phyloP scores from a whole-genome alignment of 148 eudicot species.

The Rheum nobile region DNA sequence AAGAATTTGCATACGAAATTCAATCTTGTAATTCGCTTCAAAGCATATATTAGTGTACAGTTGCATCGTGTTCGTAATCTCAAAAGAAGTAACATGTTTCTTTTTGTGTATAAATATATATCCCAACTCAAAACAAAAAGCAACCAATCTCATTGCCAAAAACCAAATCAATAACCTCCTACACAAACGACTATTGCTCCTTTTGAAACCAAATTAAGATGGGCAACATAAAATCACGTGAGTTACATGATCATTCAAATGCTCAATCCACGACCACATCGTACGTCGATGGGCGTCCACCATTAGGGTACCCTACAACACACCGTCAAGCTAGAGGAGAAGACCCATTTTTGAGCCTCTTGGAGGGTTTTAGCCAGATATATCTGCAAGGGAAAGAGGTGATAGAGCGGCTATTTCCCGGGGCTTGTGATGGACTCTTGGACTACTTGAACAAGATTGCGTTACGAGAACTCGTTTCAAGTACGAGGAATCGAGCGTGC shows the following conservation, averaged over 20 bases:
- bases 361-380: neutral
- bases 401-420: neutral
- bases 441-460: neutral
- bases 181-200: neutral
- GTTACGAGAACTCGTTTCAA: neutral
- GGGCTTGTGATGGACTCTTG: neutral
- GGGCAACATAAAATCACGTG: neutral
- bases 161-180: too few relatives aligned
- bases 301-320: neutral
- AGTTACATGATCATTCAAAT: neutral
- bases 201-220: neutral
- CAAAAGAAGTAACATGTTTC: neutral
- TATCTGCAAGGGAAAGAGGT: constrained; percentile 1
- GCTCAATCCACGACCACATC: neutral
- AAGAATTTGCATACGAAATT: neutral
- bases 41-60: neutral
- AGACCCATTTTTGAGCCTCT: neutral
- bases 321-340: neutral
- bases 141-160: neutral
- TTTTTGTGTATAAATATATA: neutral
- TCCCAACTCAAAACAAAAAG: neutral
- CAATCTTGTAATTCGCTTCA: neutral
- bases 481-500: neutral
- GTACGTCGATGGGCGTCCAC: neutral
- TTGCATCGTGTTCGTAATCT: neutral